Percentiles rank a stretch among this genome's conserved stretches.
Evolutionary conservation across 169 alveolate genomes (phyloP).

Genomic region (Plasmodium malariae): DNA sequence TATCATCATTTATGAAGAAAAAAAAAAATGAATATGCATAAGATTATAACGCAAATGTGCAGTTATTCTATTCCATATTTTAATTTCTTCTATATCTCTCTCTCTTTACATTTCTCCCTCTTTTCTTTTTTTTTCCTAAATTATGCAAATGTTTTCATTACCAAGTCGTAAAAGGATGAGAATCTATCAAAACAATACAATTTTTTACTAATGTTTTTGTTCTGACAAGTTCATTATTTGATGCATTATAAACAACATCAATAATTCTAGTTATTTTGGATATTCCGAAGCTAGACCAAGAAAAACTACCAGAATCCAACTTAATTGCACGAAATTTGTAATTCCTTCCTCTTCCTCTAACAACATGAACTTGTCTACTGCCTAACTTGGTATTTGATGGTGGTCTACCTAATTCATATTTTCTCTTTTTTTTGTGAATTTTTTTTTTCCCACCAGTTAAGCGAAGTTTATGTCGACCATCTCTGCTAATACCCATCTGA

Average conservation of each 20-base stretch:
- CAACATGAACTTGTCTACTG: slow-evolving; percentile 93
- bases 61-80: neutral
- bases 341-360: slow-evolving; percentile 99
- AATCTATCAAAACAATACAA: slow-evolving; percentile 97
- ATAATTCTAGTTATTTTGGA: slow-evolving; percentile 95
- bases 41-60: neutral
- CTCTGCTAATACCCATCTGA: slow-evolving; percentile 99
- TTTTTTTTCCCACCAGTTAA: slow-evolving; percentile 99
- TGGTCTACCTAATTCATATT: slow-evolving; percentile 99
- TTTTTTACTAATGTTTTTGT: slow-evolving; percentile 99
- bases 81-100: neutral
- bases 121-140: neutral
- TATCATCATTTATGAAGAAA: slow-evolving; percentile 45
- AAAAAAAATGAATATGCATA: neutral
- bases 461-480: slow-evolving; percentile 99
- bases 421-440: slow-evolving; percentile 98
- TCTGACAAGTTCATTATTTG: slow-evolving; percentile 99
- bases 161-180: slow-evolving; percentile 98
- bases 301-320: slow-evolving; percentile 97
- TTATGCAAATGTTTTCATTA: slow-evolving; percentile 56
- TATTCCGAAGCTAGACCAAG: slow-evolving; percentile 96
- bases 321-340: slow-evolving; percentile 96
- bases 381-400: slow-evolving; percentile 98
- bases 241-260: slow-evolving; percentile 99
- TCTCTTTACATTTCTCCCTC: neutral